These are phyloP conservation scores for Tetraselmis striata DNA, from an alignment of 139 green algal species.

Conservation along the genomic window DNA sequence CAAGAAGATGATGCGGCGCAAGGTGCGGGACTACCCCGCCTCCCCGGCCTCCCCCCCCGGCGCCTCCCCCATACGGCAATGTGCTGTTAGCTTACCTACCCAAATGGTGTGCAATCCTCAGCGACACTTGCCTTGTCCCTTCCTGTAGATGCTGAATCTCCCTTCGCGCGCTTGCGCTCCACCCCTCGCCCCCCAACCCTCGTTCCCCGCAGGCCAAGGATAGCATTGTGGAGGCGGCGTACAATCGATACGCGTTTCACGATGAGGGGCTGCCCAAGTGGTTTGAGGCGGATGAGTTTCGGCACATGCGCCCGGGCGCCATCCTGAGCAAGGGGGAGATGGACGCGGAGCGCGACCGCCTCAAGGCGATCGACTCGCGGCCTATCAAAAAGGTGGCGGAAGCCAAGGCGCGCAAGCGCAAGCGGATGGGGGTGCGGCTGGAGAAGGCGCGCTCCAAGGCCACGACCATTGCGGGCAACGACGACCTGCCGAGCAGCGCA, in stretches of 20 bases:
- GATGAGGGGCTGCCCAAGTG: conserved; percentile 75
- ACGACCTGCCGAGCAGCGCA: conserved; percentile 57
- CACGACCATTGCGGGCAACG: conserved; percentile 62
- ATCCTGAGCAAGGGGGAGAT: conserved; percentile 76
- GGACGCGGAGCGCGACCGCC: conserved; percentile 62
- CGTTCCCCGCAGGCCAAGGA: too few relatives aligned
- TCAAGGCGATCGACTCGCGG: conserved; percentile 75
- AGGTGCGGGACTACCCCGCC: too few relatives aligned
- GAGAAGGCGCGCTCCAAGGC: conserved; percentile 66
- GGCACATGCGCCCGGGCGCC: conserved; percentile 59
- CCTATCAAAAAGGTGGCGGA: conserved; percentile 96
- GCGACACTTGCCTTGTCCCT: too few relatives aligned
- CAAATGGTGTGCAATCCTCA: too few relatives aligned
- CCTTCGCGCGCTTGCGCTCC: too few relatives aligned
- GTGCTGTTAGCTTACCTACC: too few relatives aligned
- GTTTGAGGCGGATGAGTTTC: conserved; percentile 85
- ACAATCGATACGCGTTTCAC: conserved; percentile 83
- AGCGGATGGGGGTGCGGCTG: conserved; percentile 43
- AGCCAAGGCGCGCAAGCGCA: conserved; percentile 84
- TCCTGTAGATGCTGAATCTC: too few relatives aligned
- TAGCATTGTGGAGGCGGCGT: conserved; percentile 87
- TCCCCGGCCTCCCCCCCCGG: too few relatives aligned
- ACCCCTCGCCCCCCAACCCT: too few relatives aligned
- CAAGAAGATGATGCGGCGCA: conserved; percentile 72
- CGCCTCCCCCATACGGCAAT: too few relatives aligned